These are phyloP conservation scores for Escovopsis sp. DNA, from an alignment of 2,329 filamentous ascomycete species.

Conservation along the genomic window DNA sequence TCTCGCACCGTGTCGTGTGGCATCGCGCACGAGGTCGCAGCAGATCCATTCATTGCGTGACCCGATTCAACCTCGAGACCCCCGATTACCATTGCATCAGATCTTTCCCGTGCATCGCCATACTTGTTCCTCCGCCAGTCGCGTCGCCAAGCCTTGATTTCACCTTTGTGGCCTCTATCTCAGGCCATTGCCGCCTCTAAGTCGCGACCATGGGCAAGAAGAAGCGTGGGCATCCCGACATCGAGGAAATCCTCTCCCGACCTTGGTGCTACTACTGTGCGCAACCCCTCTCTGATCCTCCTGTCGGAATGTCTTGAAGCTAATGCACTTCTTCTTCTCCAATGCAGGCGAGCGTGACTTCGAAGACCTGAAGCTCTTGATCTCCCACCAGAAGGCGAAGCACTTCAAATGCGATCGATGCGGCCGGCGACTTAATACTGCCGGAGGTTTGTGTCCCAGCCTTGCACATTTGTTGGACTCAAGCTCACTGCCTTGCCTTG, in stretches of 20 bases:
- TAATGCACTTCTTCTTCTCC: slow-evolving; percentile 10
- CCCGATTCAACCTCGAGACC: no score
- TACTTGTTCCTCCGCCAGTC: no score
- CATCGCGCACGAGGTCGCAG: no score
- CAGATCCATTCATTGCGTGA: no score
- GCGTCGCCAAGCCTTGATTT: no score
- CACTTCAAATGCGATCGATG: slow-evolving; percentile 97
- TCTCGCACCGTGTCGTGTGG: no score
- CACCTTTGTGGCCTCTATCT: no score
- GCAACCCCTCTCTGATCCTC: slow-evolving; percentile 4
- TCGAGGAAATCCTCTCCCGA: slow-evolving; percentile 75
- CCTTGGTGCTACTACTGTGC: slow-evolving; percentile 97
- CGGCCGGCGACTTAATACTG: slow-evolving; percentile 76
- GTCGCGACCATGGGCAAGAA: slow-evolving; percentile 60
- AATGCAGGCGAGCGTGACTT: slow-evolving; percentile 77
- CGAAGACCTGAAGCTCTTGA: slow-evolving; percentile 90
- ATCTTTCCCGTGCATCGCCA: no score
- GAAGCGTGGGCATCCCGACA: slow-evolving; percentile 69
- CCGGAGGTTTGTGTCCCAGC: slow-evolving; percentile 52
- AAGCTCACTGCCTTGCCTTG: slow-evolving; percentile 1
- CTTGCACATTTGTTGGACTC: not conserved
- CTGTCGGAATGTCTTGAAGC: not conserved
- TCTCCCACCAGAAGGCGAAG: slow-evolving; percentile 97
- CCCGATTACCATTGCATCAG: no score
- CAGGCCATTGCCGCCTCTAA: not conserved